These are phyloP conservation scores for Pedinophyceae sp. DNA, from an alignment of 139 green algal species.

Conservation along the genomic window DNA sequence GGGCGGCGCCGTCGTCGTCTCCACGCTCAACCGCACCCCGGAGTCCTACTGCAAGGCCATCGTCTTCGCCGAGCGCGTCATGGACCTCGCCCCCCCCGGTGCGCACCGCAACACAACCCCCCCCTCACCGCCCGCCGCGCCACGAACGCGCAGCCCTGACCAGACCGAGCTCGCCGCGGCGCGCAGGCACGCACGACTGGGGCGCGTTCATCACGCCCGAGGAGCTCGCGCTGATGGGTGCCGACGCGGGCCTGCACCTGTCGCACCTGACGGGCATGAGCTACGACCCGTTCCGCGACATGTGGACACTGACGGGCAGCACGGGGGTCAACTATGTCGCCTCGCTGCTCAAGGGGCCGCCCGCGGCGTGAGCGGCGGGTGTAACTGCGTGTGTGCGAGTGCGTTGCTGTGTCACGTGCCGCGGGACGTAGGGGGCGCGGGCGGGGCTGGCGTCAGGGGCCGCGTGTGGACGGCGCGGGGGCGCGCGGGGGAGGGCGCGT, in stretches of 20 bases:
- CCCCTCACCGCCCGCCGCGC: background rate
- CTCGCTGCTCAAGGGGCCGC: constrained; percentile 24
- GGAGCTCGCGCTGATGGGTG: constrained; percentile 2
- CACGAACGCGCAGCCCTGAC: background rate
- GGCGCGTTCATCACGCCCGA: constrained; percentile 71
- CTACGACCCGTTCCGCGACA: constrained; percentile 18
- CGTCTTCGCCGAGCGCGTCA: constrained; percentile 62
- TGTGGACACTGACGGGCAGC: constrained; percentile 34
- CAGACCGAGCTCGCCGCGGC: constrained; percentile 2
- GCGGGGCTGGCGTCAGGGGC: too few species aligned
- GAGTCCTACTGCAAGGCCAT: constrained; percentile 62
- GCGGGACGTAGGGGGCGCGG: too few species aligned
- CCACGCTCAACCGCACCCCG: constrained; percentile 75
- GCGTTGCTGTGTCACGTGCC: too few species aligned
- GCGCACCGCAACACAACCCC: background rate
- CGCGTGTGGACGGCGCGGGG: too few species aligned
- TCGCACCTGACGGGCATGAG: constrained; percentile 32
- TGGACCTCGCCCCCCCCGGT: constrained; percentile 38
- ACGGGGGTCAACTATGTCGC: constrained; percentile 67
- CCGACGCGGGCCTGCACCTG: background rate
- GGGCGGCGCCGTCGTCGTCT: constrained; percentile 46
- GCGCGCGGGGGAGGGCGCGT: too few species aligned
- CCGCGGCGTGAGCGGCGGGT: too few species aligned
- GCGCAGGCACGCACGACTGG: constrained; percentile 63
- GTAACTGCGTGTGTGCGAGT: too few species aligned